Evolutionary conservation across 768 basidiomycete genomes (phyloP), one percentile per base, ranked within the genome.

Genomic region (Suillus weaverae): DNA sequence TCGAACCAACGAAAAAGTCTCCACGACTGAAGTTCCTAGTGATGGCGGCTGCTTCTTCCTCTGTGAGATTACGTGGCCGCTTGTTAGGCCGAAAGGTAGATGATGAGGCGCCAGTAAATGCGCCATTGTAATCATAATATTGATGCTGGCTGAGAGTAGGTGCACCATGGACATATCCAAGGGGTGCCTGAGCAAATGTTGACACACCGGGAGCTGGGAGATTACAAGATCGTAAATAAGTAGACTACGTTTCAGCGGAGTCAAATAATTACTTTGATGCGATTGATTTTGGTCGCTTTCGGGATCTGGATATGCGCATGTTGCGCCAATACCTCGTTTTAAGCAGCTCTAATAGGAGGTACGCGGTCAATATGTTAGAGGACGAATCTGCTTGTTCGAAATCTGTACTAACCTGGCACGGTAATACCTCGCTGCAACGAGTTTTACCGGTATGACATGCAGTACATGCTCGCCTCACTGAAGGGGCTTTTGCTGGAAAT

Each of bases 401-500:
- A 56, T 53, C 60, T 51, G 16, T 33, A 69, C 77, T 13, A 67
- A 89, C 90, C 86, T 92, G 91, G 77, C 91, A 93, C 9, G 91
- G 91, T 22, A 93, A 82, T 39, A 86, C 86, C 77, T 93, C 91
- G 70, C 89, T 91, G 70, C 91, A 93, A 69, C 91, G 81, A 14
- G 91, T 93, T 79, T 93, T 93, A 60, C 91, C 91, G 60, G 89
- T 81, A 76, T 93, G 91, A 77, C 91, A 93, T 16, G 91, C 89
- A 44, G 87, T 84, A 68, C 91, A 93, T 1, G 91, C 91, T 67
- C 91, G 83, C 68, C 91, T 85, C 62, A 92, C 91, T 51, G 90
- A 92, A 38, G 91, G 90, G 51, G 88, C 89, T 77, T 93, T 92
- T 66, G 90, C 90, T 91, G 73, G 59, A 63, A 56, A 68, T 48